phyloP scores from a whole-genome alignment of 495 filamentous ascomycete species.

The Viridothelium virens region DNA sequence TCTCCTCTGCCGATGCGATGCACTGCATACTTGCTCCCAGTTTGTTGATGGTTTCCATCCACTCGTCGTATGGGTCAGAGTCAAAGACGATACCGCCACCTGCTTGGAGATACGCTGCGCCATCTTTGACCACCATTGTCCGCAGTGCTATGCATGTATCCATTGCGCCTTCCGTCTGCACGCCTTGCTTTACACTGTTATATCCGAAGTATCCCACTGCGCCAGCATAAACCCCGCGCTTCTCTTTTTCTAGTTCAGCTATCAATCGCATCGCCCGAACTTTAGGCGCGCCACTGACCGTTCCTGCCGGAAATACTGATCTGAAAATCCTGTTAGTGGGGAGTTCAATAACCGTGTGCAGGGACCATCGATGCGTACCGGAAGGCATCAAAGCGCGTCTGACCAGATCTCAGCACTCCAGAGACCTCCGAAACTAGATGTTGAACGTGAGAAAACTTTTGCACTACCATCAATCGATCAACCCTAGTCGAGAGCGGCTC shows the following conservation, averaged over 20 bases:
- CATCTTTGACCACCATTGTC: slow-evolving; percentile 92
- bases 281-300: slow-evolving; percentile 90
- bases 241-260: slow-evolving; percentile 86
- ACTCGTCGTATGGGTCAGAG: slow-evolving; percentile 88
- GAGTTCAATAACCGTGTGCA: not conserved
- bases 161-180: slow-evolving; percentile 68
- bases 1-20: slow-evolving; percentile 73
- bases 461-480: slow-evolving; percentile 90
- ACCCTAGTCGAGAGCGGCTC: slow-evolving; percentile 82
- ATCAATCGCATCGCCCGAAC: slow-evolving; percentile 95
- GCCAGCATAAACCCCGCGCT: slow-evolving; percentile 92
- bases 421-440: slow-evolving; percentile 93
- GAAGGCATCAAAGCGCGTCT: slow-evolving; percentile 93
- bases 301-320: slow-evolving; percentile 92
- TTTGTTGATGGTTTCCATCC: slow-evolving; percentile 96
- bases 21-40: slow-evolving; percentile 78
- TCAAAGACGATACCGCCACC: slow-evolving; percentile 95
- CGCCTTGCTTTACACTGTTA: slow-evolving; percentile 41
- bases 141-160: slow-evolving; percentile 97
- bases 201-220: slow-evolving; percentile 92
- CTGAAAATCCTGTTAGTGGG: slow-evolving; percentile 10
- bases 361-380: slow-evolving; percentile 33
- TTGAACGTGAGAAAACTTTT: slow-evolving; percentile 93
- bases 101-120: slow-evolving; percentile 85
- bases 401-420: slow-evolving; percentile 68